Conservation (phyloP, 208 protist species). For the Leishmania aethiopica region DNA sequence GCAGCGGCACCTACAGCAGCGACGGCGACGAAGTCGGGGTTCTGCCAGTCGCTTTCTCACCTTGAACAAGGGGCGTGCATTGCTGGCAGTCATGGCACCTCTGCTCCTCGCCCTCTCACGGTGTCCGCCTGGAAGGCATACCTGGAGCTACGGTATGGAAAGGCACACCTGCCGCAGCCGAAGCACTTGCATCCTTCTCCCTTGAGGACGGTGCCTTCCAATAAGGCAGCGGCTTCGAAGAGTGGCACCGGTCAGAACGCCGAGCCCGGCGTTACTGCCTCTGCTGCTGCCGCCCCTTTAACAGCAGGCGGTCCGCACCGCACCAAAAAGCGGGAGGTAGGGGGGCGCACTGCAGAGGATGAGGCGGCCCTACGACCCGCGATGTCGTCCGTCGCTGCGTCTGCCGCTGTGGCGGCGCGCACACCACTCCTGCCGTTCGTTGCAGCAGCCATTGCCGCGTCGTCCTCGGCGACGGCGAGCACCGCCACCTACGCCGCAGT, state of each 20-base stretch:
- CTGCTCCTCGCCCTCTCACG: slow-evolving; percentile 2
- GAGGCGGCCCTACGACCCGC: neutral
- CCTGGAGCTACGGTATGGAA: slow-evolving; percentile 23
- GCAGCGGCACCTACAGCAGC: neutral
- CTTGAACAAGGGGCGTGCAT: neutral
- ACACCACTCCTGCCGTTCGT: neutral
- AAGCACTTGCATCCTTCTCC: neutral
- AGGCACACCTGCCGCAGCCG: neutral
- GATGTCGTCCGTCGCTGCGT: neutral
- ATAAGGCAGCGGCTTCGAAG: neutral
- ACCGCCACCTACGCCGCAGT: slow-evolving; percentile 12
- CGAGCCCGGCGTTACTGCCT: neutral
- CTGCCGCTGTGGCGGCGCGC: neutral
- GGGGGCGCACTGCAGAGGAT: neutral
- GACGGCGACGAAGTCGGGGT: neutral
- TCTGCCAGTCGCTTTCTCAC: neutral
- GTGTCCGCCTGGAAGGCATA: slow-evolving; percentile 16
- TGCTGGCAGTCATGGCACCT: neutral
- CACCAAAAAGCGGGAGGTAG: neutral
- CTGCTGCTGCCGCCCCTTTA: neutral
- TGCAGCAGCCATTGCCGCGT: neutral
- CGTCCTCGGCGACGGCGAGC: neutral
- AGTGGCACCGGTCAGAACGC: neutral
- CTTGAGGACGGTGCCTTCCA: neutral
- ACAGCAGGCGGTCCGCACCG: neutral